Conservation (phyloP, 441 rosid genomes). For the Adansonia rubrostipa region DNA sequence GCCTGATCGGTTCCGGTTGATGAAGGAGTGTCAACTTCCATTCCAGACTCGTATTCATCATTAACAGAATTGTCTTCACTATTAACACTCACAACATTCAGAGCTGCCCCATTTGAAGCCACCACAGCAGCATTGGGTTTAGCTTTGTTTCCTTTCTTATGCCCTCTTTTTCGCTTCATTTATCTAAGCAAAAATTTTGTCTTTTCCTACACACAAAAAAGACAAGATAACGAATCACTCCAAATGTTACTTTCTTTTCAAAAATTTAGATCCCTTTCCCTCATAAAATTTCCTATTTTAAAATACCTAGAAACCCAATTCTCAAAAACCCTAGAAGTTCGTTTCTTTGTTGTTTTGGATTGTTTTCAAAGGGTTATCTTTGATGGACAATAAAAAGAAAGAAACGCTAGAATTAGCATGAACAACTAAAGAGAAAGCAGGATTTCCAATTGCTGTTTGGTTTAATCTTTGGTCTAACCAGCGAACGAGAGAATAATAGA, state of each 20-base stretch:
- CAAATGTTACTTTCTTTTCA: slow-evolving; percentile 1
- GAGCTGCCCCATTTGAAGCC: slow-evolving; percentile 42
- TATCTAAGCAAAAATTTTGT: slow-evolving; percentile 24
- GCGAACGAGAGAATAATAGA: not conserved
- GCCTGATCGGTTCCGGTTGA: slow-evolving; percentile 76
- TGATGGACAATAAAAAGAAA: not conserved
- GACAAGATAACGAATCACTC: slow-evolving; percentile 13
- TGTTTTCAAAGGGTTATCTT: too few species aligned
- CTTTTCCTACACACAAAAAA: not conserved
- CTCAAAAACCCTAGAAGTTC: slow-evolving; percentile 14
- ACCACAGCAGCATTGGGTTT: slow-evolving; percentile 34
- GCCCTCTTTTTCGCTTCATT: slow-evolving; percentile 92
- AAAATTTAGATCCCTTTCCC: not conserved
- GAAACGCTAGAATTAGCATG: not conserved
- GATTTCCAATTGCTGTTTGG: not conserved
- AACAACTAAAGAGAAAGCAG: not conserved
- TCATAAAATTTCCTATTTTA: not conserved
- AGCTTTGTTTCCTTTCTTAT: slow-evolving; percentile 71
- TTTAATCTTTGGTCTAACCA: not conserved
- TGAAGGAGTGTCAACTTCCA: slow-evolving; percentile 77
- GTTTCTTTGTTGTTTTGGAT: not conserved
- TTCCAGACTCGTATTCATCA: slow-evolving; percentile 56
- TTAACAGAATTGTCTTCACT: slow-evolving; percentile 56
- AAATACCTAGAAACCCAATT: slow-evolving; percentile 18
- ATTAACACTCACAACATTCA: slow-evolving; percentile 37